A percentile compares a stretch with the other conserved stretches of the same genome.
phyloP scores from a whole-genome alignment of 176 grass and related monocot species.

The maize (Zea mays) region DNA sequence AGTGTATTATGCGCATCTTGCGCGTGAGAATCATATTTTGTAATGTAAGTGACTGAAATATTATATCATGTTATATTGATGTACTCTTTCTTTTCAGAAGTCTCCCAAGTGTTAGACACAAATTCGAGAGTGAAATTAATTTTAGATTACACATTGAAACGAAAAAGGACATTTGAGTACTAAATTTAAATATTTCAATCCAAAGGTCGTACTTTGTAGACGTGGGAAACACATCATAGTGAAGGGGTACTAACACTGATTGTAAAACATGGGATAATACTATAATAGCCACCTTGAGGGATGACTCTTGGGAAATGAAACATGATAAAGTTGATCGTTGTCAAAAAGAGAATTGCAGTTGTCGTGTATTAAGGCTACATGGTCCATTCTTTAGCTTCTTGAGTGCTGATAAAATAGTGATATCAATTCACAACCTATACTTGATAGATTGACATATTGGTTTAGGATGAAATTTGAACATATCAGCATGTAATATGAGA shows the following conservation, averaged over 20 bases:
- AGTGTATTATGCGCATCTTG: no score
- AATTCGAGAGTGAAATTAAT: slow-evolving; percentile 29
- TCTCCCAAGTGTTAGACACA: neutral
- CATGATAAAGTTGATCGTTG: slow-evolving; percentile 74
- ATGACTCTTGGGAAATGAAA: slow-evolving; percentile 93
- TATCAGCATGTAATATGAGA: no score
- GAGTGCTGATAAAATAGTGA: slow-evolving; percentile 51
- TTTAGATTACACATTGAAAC: slow-evolving; percentile 22
- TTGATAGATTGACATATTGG: slow-evolving; percentile 7
- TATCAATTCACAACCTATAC: slow-evolving; percentile 11
- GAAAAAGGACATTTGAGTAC: slow-evolving; percentile 19
- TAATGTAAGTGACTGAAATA: no score
- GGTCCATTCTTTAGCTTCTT: slow-evolving; percentile 73
- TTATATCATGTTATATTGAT: no score
- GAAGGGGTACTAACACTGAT: slow-evolving; percentile 32
- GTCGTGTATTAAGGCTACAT: slow-evolving; percentile 98
- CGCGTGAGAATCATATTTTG: no score
- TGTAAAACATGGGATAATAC: slow-evolving; percentile 21
- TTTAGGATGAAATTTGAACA: slow-evolving; percentile 73
- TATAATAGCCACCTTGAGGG: slow-evolving; percentile 64
- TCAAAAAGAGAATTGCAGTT: slow-evolving; percentile 95
- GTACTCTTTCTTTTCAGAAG: no score
- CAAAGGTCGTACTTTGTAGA: slow-evolving; percentile 4
- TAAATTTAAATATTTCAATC: neutral
- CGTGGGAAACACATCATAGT: neutral